Evolutionary conservation across 306 rosid genomes (phyloP).

Genomic region (Vicia villosa): DNA sequence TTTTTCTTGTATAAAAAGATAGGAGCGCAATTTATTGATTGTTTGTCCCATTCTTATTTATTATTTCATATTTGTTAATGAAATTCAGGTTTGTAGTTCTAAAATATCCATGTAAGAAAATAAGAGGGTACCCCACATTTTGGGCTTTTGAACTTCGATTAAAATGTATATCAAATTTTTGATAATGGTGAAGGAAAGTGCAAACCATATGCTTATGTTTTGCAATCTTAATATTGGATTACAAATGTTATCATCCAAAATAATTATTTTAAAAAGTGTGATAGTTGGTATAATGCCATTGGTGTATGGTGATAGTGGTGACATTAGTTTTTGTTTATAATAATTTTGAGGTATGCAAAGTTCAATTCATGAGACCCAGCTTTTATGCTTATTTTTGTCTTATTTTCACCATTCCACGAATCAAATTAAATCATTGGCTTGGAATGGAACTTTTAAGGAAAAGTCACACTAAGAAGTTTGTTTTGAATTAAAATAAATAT

Average conservation of each 20-base stretch:
- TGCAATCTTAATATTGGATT: conserved; percentile 16
- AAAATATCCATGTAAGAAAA: too few species aligned
- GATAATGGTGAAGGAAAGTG: conserved; percentile 39
- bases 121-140: not conserved
- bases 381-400: conserved; percentile 28
- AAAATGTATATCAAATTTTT: not conserved
- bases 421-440: conserved; percentile 33
- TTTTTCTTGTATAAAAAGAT: too few species aligned
- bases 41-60: too few species aligned
- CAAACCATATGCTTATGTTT: not conserved
- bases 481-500: not conserved
- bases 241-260: conserved; percentile 13
- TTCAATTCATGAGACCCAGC: not conserved
- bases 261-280: conserved; percentile 16
- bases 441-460: not conserved
- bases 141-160: conserved; percentile 33
- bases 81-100: too few species aligned
- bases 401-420: conserved; percentile 31
- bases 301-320: conserved; percentile 24
- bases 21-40: too few species aligned
- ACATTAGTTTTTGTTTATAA: conserved; percentile 5
- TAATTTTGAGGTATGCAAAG: conserved; percentile 12
- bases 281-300: not conserved
- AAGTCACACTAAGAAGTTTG: not conserved
- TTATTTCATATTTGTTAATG: too few species aligned